Percentiles rank a stretch among this genome's conserved stretches.
Evolutionary conservation across 768 basidiomycete species (phyloP).

Genomic region (Lactifluus rugatus): DNA sequence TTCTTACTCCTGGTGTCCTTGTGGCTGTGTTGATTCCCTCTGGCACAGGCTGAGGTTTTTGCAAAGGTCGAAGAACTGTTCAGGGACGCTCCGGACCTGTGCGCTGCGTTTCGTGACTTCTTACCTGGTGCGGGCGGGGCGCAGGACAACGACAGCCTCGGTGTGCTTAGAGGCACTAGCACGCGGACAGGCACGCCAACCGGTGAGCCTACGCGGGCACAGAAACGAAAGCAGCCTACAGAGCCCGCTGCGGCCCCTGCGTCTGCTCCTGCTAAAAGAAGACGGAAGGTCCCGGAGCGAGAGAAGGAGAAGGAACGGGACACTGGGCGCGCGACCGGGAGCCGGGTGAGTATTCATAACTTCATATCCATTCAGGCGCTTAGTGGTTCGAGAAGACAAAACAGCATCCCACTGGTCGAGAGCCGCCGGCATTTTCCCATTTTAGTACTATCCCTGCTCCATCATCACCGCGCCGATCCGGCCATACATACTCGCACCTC

Average conservation of each 20-base stretch:
- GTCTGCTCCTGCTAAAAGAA: slow-evolving; percentile 56
- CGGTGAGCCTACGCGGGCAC: slow-evolving; percentile 34
- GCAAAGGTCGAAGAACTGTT: slow-evolving; percentile 59
- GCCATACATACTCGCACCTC: slow-evolving; percentile 15
- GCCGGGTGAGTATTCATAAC: slow-evolving; percentile 10
- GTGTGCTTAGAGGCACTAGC: slow-evolving; percentile 17
- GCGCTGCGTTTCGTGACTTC: slow-evolving; percentile 65
- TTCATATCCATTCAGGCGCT: slow-evolving; percentile 3
- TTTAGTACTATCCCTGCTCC: slow-evolving; percentile 23
- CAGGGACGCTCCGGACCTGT: slow-evolving; percentile 65
- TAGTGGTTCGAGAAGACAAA: slow-evolving; percentile 21
- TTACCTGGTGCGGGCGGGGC: slow-evolving; percentile 39
- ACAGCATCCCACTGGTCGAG: slow-evolving; percentile 20
- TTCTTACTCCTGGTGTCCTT: slow-evolving; percentile 15
- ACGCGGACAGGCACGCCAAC: slow-evolving; percentile 18
- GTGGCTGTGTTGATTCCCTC: background rate
- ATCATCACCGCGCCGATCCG: slow-evolving; percentile 23
- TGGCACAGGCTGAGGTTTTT: slow-evolving; percentile 53
- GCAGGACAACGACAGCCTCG: slow-evolving; percentile 3
- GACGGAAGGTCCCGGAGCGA: slow-evolving; percentile 47
- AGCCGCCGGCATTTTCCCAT: slow-evolving; percentile 23
- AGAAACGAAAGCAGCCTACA: slow-evolving; percentile 27
- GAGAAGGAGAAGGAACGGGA: slow-evolving; percentile 31
- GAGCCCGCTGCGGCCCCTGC: slow-evolving; percentile 15
- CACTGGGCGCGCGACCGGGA: slow-evolving; percentile 11